Conservation (phyloP, 805 yeast genomes). For the Phaffomyces antillensis region DNA sequence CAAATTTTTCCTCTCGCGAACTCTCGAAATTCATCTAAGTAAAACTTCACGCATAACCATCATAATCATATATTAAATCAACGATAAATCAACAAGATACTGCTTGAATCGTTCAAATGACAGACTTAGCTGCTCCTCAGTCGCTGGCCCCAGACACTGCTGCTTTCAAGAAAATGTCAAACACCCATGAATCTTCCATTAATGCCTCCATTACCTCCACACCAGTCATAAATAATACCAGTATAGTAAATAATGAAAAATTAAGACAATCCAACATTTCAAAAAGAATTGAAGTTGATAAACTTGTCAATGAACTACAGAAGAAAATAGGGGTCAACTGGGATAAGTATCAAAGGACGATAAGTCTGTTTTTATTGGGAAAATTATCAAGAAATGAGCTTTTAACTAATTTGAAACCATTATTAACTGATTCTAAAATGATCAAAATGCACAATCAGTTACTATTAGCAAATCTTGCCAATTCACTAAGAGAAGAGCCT, state of each 20-base stretch:
- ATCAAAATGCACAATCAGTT: constrained; percentile 75
- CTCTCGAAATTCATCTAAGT: too few species aligned
- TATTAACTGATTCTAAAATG: constrained; percentile 31
- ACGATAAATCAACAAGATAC: too few species aligned
- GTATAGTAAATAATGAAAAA: background rate
- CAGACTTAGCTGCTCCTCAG: too few species aligned
- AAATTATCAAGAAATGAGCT: constrained; percentile 73
- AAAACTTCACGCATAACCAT: too few species aligned
- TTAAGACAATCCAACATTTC: background rate
- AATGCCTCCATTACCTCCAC: too few species aligned
- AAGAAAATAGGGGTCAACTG: constrained; percentile 63
- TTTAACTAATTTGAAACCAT: constrained; percentile 46
- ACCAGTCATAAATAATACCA: too few species aligned
- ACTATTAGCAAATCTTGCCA: constrained; percentile 74
- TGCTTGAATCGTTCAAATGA: too few species aligned
- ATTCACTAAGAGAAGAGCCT: constrained; percentile 72
- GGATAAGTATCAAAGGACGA: constrained; percentile 78
- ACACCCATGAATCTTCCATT: too few species aligned
- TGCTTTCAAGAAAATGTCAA: too few species aligned
- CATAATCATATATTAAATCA: too few species aligned
- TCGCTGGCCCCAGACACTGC: too few species aligned
- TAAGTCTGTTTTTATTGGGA: constrained; percentile 72
- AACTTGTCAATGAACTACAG: constrained; percentile 66
- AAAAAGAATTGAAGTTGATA: constrained; percentile 44
- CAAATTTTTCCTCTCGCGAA: too few species aligned